phyloP scores from a whole-genome alignment of 352 stramenopile genomes.

The Phytophthora citrophthora region DNA sequence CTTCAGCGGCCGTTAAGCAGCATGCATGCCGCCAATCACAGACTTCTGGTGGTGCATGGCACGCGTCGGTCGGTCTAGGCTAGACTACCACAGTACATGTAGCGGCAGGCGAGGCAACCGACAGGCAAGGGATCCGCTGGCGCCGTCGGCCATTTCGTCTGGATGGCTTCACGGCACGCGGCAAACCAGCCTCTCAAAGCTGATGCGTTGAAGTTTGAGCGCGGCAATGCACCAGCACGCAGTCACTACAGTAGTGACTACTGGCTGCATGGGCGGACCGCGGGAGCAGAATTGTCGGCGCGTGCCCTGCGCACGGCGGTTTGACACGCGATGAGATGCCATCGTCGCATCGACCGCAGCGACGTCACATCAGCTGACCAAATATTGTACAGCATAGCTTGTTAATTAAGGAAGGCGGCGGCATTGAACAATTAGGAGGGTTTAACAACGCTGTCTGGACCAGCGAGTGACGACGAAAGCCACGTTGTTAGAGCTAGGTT shows the following conservation, averaged over 20 bases:
- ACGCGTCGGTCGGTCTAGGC: not conserved
- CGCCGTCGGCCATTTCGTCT: too few species aligned
- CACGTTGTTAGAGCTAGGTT: too few species aligned
- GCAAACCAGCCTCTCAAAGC: not conserved
- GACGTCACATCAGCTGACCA: not conserved
- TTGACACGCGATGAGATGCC: not conserved
- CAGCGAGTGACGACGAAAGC: too few species aligned
- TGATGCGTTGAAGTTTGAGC: too few species aligned
- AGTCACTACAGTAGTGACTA: not conserved
- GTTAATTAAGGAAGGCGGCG: too few species aligned
- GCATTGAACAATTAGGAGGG: not conserved
- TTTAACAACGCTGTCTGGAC: not conserved
- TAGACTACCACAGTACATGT: too few species aligned
- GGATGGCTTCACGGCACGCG: not conserved
- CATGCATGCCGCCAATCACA: conserved; percentile 20
- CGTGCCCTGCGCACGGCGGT: not conserved
- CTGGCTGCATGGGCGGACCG: not conserved
- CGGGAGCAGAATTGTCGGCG: not conserved
- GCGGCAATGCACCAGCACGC: not conserved
- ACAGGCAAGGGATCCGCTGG: not conserved
- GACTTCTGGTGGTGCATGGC: conserved; percentile 24
- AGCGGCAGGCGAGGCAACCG: not conserved
- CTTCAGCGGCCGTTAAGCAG: too few species aligned
- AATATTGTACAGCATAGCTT: not conserved
- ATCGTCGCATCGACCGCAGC: not conserved